Evolutionary conservation across 495 filamentous ascomycete species (phyloP).

Genomic region (Penicillium longicatenatum): DNA sequence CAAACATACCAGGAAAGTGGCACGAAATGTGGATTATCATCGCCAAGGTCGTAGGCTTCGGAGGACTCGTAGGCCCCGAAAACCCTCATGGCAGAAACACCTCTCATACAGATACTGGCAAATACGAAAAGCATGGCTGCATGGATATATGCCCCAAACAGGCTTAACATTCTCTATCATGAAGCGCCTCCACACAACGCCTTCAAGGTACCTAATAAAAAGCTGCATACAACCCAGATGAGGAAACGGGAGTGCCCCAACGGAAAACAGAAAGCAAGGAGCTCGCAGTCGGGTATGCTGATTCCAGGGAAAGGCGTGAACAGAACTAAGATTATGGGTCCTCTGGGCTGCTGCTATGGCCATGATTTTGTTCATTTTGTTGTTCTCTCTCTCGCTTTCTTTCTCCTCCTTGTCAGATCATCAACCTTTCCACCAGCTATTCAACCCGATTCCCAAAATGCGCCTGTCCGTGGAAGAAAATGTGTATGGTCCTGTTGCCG

Average conservation of each 20-base stretch:
- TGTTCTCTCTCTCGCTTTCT: slow-evolving; percentile 1
- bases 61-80: no score
- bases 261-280: slow-evolving; percentile 5
- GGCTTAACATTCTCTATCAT: slow-evolving; percentile 36
- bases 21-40: no score
- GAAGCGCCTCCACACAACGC: slow-evolving; percentile 27
- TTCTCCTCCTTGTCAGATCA: slow-evolving; percentile 12
- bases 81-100: no score
- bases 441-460: slow-evolving; percentile 25
- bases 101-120: no score
- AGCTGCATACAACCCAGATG: slow-evolving; percentile 20
- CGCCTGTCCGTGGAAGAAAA: slow-evolving; percentile 30
- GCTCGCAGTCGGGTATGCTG: neutral
- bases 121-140: neutral
- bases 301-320: slow-evolving; percentile 6
- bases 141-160: slow-evolving; percentile 11
- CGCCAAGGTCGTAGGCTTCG: no score
- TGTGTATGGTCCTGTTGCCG: slow-evolving; percentile 24
- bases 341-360: slow-evolving; percentile 31
- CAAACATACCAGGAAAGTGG: neutral
- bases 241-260: slow-evolving; percentile 6
- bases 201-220: slow-evolving; percentile 19
- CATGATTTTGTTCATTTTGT: slow-evolving; percentile 23
- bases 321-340: slow-evolving; percentile 28
- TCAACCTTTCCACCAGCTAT: slow-evolving; percentile 22